Evolutionary conservation across 768 basidiomycete species (phyloP).

Genomic region (Neoboletus brunneissimus): DNA sequence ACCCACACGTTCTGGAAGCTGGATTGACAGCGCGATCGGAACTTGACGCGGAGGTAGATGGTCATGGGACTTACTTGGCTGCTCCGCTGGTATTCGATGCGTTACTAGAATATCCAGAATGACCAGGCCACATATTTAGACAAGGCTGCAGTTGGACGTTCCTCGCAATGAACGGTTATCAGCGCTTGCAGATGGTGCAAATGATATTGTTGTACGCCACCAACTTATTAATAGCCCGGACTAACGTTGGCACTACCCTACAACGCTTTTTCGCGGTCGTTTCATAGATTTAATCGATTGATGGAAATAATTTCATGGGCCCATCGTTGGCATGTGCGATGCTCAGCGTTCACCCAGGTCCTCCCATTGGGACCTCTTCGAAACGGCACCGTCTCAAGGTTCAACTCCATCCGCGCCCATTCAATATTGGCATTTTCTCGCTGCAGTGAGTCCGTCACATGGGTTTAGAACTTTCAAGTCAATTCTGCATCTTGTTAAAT

Average conservation of each 20-base stretch:
- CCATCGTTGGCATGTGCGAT: background rate
- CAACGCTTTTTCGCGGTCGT: no score
- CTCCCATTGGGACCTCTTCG: background rate
- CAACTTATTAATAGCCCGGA: background rate
- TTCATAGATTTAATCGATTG: background rate
- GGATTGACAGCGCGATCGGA: background rate
- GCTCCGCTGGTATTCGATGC: background rate
- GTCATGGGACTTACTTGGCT: conserved; percentile 13
- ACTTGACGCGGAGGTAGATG: background rate
- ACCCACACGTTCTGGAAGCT: conserved; percentile 19
- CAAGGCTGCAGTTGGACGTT: background rate
- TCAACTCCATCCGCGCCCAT: background rate
- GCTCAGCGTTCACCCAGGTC: background rate
- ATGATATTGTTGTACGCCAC: background rate
- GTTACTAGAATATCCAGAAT: conserved; percentile 7
- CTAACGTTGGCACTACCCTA: no score
- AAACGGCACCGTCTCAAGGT: background rate
- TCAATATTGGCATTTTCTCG: background rate
- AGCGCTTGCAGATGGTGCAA: no score
- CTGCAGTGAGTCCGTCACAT: background rate
- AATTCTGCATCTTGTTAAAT: background rate
- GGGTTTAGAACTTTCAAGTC: background rate
- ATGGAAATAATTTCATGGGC: background rate
- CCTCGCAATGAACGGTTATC: background rate
- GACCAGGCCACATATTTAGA: background rate